Base-by-base conservation (phyloP, 2,329 filamentous ascomycete genomes). In the Arthrobotrys musiformis region DNA sequence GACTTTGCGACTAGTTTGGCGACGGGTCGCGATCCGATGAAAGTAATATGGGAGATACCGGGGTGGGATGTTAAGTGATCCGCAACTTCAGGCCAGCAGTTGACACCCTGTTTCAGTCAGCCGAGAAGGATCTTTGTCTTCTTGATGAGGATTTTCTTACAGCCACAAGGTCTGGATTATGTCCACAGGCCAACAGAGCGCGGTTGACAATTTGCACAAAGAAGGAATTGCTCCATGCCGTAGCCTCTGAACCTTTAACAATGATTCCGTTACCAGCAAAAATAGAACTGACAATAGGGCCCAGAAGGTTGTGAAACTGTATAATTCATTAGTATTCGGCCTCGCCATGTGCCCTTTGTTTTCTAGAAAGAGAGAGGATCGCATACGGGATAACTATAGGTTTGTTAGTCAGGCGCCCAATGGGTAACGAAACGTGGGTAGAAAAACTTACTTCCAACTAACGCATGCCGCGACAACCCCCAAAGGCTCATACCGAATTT, bases 211-310 rank as follows among this genome's bases (percentile, higher is more conserved):
- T 92, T 60, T 87, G 88, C 48, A 91, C 87, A 83, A 97, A 98
- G 86, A 94, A 97, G 6, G 86, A 83, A 6, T 92, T 91, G 77
- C 91, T 96, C 95, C 95, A 99, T 66, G 94, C 94, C 0, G 94
- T 98, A 83, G 94, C 92, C 84, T 99, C 95, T 61, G 93, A 97
- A 56, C 92, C 92, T 85, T 99, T 99, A 83, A 98, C 91, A 80
- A 99, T 87, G 79, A 98, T 91, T 62, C 90, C 93, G 82, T 98
- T 97, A 54, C 95, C 95, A 13, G 94, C 88, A 83, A 98, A 98
- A 61, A 98, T 88, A 15, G 92, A 90, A 80, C 92, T 94, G 82
- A 98, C 96, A 79, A 97, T 88, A 13, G 94, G 95, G 0, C 92
- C 93, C 54, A 98, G 89, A 79, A 98, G 87, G 84, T 99, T 99